These are phyloP conservation scores for Puccinia hordei DNA, from an alignment of 1,284 basidiomycete genomes.

Conservation along the genomic window DNA sequence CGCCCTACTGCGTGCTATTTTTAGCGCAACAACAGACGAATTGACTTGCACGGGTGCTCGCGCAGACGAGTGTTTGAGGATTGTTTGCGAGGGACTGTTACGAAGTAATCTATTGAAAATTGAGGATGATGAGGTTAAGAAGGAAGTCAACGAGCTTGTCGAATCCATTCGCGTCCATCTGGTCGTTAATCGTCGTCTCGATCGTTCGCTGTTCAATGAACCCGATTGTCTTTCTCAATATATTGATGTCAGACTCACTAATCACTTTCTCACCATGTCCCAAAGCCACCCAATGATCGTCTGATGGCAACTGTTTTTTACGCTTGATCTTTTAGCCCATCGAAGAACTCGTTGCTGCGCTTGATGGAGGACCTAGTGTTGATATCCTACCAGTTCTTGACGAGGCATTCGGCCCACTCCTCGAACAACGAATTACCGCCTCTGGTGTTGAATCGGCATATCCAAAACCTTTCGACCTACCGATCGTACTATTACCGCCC, in stretches of 20 bases:
- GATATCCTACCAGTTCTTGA: slow-evolving; percentile 66
- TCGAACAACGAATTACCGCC: slow-evolving; percentile 63
- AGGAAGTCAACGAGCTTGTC: slow-evolving; percentile 42
- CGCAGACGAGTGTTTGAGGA: slow-evolving; percentile 56
- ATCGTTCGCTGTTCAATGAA: slow-evolving; percentile 46
- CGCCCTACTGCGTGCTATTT: slow-evolving; percentile 55
- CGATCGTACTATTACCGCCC: slow-evolving; percentile 79
- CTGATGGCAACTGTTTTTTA: background rate
- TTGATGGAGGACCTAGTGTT: slow-evolving; percentile 64
- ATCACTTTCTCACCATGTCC: slow-evolving; percentile 10
- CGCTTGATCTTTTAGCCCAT: slow-evolving; percentile 27
- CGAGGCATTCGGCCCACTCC: slow-evolving; percentile 66
- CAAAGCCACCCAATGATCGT: background rate
- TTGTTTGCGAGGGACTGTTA: slow-evolving; percentile 56
- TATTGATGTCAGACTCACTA: slow-evolving; percentile 39
- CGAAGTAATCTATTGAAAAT: slow-evolving; percentile 48
- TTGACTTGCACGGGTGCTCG: slow-evolving; percentile 54
- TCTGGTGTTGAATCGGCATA: slow-evolving; percentile 62
- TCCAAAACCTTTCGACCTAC: slow-evolving; percentile 69
- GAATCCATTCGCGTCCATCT: slow-evolving; percentile 40
- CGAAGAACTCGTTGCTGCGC: slow-evolving; percentile 48
- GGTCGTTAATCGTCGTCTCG: slow-evolving; percentile 40
- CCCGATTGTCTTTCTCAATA: slow-evolving; percentile 40
- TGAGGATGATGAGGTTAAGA: slow-evolving; percentile 36
- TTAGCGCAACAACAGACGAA: slow-evolving; percentile 53